A percentile compares a stretch with the other conserved stretches of the same genome.
Evolutionary conservation across 2,329 filamentous ascomycete genomes (phyloP).

Genomic region (Sclerotinia subarctica): DNA sequence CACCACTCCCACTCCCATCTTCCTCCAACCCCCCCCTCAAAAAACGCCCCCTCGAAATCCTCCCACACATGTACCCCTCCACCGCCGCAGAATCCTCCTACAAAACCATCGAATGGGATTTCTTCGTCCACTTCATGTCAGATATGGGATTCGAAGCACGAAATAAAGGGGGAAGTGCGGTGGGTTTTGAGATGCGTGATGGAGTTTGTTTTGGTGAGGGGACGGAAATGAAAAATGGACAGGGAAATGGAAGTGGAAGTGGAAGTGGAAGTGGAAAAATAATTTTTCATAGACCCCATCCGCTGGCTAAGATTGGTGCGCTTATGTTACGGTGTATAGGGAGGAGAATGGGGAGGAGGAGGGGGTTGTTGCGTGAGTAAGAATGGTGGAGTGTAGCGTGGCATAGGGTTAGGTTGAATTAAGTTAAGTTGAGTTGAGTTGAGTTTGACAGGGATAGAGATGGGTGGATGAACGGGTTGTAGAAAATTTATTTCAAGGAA

Average conservation of each 20-base stretch:
- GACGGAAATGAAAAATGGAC: not conserved
- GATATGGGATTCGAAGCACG: conserved; percentile 19
- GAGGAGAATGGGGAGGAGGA: conserved; percentile 25
- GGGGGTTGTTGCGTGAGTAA: conserved; percentile 20
- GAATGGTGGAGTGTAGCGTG: not conserved
- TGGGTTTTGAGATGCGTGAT: conserved; percentile 4
- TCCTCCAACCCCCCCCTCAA: not conserved
- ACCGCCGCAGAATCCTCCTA: not conserved
- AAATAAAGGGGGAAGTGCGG: conserved; percentile 6
- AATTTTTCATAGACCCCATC: conserved; percentile 25
- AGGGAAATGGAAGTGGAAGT: not conserved
- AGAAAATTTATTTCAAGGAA: too few species aligned
- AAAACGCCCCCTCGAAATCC: not conserved
- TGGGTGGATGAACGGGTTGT: too few species aligned
- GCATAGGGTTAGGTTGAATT: not conserved
- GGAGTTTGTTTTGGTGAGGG: not conserved
- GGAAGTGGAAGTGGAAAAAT: conserved; percentile 11
- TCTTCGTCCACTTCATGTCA: conserved; percentile 16
- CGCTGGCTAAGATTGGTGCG: conserved; percentile 20
- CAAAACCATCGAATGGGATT: not conserved
- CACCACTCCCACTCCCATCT: too few species aligned
- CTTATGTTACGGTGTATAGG: conserved; percentile 14
- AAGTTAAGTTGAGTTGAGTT: not conserved
- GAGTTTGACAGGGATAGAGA: not conserved
- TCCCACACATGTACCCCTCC: not conserved